Evolutionary conservation across 257 asterid genomes (phyloP).

Genomic region (Datura wrightii): DNA sequence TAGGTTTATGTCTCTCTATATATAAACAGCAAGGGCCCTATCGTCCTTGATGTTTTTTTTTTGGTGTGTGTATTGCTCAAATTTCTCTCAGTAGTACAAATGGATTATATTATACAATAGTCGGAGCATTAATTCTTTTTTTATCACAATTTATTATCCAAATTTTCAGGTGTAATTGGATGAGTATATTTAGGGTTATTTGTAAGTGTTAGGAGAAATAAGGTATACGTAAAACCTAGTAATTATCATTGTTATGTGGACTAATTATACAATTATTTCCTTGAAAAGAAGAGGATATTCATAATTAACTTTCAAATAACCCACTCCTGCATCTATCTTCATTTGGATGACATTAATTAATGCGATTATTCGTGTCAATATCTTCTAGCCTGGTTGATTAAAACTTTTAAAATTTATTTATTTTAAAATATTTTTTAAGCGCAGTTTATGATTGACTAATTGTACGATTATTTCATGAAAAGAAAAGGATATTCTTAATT

Average conservation of each 20-base stretch:
- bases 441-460: not conserved
- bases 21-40: not conserved
- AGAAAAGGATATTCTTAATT: constrained; percentile 24
- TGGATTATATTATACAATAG: not conserved
- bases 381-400: too few species aligned
- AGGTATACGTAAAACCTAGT: not conserved
- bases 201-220: not conserved
- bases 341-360: not conserved
- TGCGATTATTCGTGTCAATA: not conserved
- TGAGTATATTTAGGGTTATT: not conserved
- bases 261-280: not conserved
- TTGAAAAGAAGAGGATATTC: constrained; percentile 26
- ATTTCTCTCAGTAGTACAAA: not conserved
- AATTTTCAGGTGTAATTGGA: not conserved
- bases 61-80: not conserved
- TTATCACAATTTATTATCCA: not conserved
- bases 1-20: not conserved
- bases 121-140: not conserved
- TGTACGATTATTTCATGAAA: not conserved
- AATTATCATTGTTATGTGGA: not conserved
- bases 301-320: not conserved
- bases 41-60: not conserved
- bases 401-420: not conserved
- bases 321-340: not conserved
- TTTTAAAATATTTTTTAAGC: too few species aligned